A percentile compares a stretch with the other conserved stretches of the same genome.
phyloP scores from a whole-genome alignment of 441 rosid species.

The Gossypium lobatum region DNA sequence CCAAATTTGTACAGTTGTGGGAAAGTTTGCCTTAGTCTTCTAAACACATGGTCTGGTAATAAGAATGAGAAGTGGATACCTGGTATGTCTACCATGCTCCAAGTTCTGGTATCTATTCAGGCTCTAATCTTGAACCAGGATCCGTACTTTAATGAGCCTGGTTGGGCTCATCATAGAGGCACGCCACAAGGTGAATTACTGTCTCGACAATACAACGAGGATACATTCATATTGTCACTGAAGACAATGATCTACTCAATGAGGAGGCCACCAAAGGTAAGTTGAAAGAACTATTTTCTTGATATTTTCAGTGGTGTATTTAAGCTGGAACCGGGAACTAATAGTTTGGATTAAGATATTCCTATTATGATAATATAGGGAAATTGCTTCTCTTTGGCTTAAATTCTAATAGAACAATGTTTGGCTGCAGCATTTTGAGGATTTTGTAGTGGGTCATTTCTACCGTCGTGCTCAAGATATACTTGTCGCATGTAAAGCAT shows the following conservation, averaged over 20 bases:
- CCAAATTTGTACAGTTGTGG: slow-evolving; percentile 72
- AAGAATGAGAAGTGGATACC: slow-evolving; percentile 81
- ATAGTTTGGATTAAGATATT: too few relatives aligned
- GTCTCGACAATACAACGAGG: slow-evolving; percentile 59
- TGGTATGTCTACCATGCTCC: slow-evolving; percentile 63
- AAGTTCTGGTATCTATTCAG: slow-evolving; percentile 90
- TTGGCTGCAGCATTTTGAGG: slow-evolving; percentile 68
- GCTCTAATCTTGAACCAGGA: slow-evolving; percentile 74
- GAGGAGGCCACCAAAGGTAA: slow-evolving; percentile 78
- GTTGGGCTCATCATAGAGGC: slow-evolving; percentile 39
- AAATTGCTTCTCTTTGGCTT: not conserved
- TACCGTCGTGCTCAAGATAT: slow-evolving; percentile 48
- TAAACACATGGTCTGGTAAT: slow-evolving; percentile 72
- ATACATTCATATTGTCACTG: slow-evolving; percentile 51
- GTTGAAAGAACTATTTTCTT: slow-evolving; percentile 1
- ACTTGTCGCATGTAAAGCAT: slow-evolving; percentile 65
- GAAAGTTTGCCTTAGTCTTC: slow-evolving; percentile 90
- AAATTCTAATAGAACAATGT: not conserved
- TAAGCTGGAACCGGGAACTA: too few relatives aligned
- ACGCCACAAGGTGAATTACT: slow-evolving; percentile 32
- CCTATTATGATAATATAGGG: too few relatives aligned
- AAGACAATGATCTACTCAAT: slow-evolving; percentile 65
- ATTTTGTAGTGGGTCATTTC: slow-evolving; percentile 71
- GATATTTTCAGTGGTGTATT: not conserved
- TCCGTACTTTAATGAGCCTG: slow-evolving; percentile 89